Percentiles rank a stretch among this genome's conserved stretches.
Conservation (phyloP, 805 yeast species). For the Candida odintsovae region DNA sequence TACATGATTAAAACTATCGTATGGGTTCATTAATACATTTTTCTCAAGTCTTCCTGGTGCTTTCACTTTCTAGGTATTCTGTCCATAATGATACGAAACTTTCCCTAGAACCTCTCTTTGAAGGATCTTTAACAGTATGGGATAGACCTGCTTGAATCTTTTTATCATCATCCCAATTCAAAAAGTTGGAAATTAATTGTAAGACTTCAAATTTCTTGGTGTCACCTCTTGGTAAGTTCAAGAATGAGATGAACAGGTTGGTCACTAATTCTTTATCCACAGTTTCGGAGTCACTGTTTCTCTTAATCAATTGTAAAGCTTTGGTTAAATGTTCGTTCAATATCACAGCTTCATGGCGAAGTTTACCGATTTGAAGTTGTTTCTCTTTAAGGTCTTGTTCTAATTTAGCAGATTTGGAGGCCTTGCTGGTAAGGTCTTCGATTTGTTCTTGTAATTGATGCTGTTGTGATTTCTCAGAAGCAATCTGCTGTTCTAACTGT, state of each 20-base stretch:
- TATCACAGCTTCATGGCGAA: constrained; percentile 91
- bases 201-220: constrained; percentile 91
- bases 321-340: constrained; percentile 94
- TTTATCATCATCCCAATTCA: constrained; percentile 85
- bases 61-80: constrained; percentile 70
- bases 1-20: no score
- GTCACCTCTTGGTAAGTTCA: constrained; percentile 87
- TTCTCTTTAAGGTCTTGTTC: constrained; percentile 61
- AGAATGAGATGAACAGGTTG: constrained; percentile 77
- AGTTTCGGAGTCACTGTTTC: constrained; percentile 65
- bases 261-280: constrained; percentile 88
- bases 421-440: constrained; percentile 16
- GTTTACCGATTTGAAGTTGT: constrained; percentile 77
- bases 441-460: constrained; percentile 22
- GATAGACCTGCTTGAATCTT: constrained; percentile 70
- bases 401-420: constrained; percentile 27
- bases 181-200: constrained; percentile 71
- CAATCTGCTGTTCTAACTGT: constrained; percentile 21
- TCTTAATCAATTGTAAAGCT: constrained; percentile 78
- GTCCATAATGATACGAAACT: constrained; percentile 76
- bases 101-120: constrained; percentile 26
- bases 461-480: constrained; percentile 21
- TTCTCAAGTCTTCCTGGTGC: constrained; percentile 19
- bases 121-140: constrained; percentile 23
- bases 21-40: not conserved